Conservation (phyloP, 345 rosid species). For the Geranium brycei region DNA sequence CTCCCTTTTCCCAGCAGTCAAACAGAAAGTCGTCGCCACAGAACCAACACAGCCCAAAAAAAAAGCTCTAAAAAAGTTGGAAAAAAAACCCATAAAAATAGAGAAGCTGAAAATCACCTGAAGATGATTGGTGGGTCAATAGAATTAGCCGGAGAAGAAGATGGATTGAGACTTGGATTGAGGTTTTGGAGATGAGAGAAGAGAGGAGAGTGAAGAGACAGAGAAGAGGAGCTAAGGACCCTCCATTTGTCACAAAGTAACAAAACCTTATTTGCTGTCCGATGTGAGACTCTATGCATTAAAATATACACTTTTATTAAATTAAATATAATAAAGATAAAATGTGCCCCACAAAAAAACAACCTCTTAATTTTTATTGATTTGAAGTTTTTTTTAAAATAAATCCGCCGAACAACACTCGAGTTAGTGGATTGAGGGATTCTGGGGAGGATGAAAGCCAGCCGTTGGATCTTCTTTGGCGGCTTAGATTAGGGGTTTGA, state of each 20-base stretch:
- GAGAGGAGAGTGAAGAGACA: conserved; percentile 2
- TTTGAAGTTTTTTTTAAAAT: not conserved
- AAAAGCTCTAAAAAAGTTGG: not conserved
- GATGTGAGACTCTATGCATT: conserved; percentile 40
- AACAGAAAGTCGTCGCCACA: conserved; percentile 10
- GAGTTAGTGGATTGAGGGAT: conserved; percentile 4
- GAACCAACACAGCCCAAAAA: not conserved
- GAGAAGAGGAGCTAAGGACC: conserved; percentile 27
- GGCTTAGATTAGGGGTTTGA: not conserved
- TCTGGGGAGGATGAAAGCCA: not conserved
- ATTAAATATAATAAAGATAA: not conserved
- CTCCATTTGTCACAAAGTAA: conserved; percentile 36
- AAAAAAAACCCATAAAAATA: conserved; percentile 3
- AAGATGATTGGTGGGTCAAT: conserved; percentile 1
- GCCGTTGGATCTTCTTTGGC: not conserved
- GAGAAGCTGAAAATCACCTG: conserved; percentile 1
- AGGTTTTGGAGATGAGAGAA: conserved; percentile 4
- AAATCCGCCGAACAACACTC: conserved; percentile 10
- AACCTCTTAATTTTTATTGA: not conserved
- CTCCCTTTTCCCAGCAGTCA: conserved; percentile 13
- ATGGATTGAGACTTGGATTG: not conserved
- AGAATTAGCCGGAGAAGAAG: conserved; percentile 15
- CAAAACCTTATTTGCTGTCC: conserved; percentile 29
- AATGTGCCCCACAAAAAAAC: conserved; percentile 12
- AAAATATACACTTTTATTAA: conserved; percentile 16